These are phyloP conservation scores for Turnera subulata DNA, from an alignment of 345 rosid genomes.

Conservation along the genomic window DNA sequence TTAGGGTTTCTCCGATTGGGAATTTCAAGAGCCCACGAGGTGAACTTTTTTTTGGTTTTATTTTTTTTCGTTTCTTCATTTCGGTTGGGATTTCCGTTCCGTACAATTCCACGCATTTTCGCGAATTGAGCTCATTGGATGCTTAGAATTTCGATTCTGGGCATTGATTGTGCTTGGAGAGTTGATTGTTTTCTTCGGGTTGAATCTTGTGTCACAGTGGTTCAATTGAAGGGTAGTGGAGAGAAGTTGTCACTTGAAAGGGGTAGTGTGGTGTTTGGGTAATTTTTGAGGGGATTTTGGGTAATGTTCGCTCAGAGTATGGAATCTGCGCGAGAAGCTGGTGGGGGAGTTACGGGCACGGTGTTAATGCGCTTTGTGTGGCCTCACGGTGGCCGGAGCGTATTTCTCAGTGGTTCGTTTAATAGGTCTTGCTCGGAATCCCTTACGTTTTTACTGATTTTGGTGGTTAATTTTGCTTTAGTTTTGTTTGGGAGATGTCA, in stretches of 20 bases:
- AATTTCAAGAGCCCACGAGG: no score
- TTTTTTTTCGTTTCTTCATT: neutral
- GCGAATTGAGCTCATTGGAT: constrained; percentile 3
- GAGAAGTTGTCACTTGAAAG: neutral
- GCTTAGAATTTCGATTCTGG: neutral
- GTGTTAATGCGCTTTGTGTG: constrained; percentile 24
- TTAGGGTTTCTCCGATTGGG: constrained; percentile 12
- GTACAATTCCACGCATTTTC: neutral
- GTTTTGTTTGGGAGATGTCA: neutral
- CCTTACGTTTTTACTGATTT: neutral
- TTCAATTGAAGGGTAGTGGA: constrained; percentile 4
- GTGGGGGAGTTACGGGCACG: constrained; percentile 17
- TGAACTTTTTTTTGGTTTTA: neutral
- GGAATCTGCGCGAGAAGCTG: constrained; percentile 22
- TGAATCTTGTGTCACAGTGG: neutral
- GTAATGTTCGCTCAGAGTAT: neutral
- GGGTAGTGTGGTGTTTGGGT: neutral
- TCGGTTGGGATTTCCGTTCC: no score
- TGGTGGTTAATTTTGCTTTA: neutral
- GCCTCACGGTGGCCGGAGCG: constrained; percentile 33
- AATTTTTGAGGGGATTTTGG: neutral
- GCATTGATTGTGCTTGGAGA: neutral
- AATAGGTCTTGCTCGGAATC: constrained; percentile 14
- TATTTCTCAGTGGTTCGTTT: constrained; percentile 28
- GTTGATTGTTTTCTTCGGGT: neutral